Conservation (phyloP, 2,329 filamentous ascomycete genomes). For the Gliomastix tumulicola region DNA sequence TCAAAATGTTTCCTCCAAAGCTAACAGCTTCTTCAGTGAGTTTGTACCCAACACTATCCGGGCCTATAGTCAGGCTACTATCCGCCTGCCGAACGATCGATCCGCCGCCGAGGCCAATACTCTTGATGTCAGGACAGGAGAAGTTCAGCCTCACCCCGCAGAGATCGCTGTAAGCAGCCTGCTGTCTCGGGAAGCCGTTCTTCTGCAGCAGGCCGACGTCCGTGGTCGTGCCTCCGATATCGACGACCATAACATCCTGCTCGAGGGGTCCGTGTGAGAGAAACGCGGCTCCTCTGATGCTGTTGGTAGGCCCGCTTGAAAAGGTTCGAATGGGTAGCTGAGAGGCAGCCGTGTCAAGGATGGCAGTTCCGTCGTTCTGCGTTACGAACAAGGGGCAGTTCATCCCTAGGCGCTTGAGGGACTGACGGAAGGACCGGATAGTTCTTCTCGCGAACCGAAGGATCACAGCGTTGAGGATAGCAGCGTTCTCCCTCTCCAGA, state of each 20-base stretch:
- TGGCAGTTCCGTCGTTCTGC: slow-evolving; percentile 57
- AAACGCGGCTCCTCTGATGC: slow-evolving; percentile 56
- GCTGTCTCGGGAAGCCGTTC: slow-evolving; percentile 57
- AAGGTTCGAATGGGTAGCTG: slow-evolving; percentile 54
- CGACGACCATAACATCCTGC: slow-evolving; percentile 46
- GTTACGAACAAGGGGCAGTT: slow-evolving; percentile 52
- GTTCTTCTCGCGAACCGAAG: slow-evolving; percentile 49
- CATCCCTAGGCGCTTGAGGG: slow-evolving; percentile 41
- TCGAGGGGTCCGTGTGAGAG: slow-evolving; percentile 34
- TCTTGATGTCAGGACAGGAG: slow-evolving; percentile 49
- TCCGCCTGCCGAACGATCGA: slow-evolving; percentile 40
- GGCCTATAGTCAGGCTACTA: slow-evolving; percentile 42
- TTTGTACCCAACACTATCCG: slow-evolving; percentile 55
- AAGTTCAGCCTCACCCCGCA: slow-evolving; percentile 58
- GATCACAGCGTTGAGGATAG: slow-evolving; percentile 58
- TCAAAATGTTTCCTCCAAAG: slow-evolving; percentile 50
- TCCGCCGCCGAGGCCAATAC: slow-evolving; percentile 52
- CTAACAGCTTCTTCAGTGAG: slow-evolving; percentile 45
- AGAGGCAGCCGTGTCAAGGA: slow-evolving; percentile 45
- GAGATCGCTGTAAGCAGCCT: slow-evolving; percentile 54
- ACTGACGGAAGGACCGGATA: slow-evolving; percentile 46
- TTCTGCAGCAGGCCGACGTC: slow-evolving; percentile 55
- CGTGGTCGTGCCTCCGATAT: slow-evolving; percentile 61
- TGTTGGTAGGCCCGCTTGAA: slow-evolving; percentile 57
- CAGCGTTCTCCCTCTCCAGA: slow-evolving; percentile 57